Evolutionary conservation across 2,329 filamentous ascomycete species (phyloP).

Genomic region (Colletotrichum chrysophilum): DNA sequence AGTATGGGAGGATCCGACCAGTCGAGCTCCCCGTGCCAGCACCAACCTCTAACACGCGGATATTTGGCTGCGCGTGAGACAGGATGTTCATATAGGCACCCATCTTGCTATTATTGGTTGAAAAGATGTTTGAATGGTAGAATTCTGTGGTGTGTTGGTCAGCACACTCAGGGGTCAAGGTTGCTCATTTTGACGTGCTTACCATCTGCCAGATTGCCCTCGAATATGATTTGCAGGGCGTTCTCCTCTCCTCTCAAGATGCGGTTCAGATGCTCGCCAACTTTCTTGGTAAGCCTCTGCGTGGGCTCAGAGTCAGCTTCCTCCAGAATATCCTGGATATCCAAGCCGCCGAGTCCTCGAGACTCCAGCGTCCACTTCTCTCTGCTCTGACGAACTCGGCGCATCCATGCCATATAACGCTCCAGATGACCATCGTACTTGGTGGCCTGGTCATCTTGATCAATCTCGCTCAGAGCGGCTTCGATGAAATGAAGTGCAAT

Average conservation of each 20-base stretch:
- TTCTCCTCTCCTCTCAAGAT: neutral
- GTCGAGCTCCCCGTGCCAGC: slow-evolving; percentile 47
- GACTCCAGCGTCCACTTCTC: neutral
- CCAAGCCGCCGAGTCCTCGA: neutral
- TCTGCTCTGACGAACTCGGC: neutral
- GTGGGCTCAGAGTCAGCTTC: neutral
- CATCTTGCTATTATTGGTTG: neutral
- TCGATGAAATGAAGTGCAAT: neutral
- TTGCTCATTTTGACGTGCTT: neutral
- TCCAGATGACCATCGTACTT: neutral
- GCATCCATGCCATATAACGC: neutral
- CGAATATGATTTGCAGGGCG: neutral
- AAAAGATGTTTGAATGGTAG: neutral
- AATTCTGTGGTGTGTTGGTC: neutral
- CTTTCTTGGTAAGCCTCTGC: neutral
- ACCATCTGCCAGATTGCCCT: neutral
- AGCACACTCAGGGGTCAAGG: neutral
- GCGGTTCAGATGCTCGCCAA: neutral
- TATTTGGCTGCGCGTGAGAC: slow-evolving; percentile 32
- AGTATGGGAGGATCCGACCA: slow-evolving; percentile 32
- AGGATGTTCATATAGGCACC: slow-evolving; percentile 7
- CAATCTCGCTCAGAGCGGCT: neutral
- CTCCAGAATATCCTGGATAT: neutral
- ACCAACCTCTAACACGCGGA: slow-evolving; percentile 37
- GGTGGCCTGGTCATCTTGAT: neutral